Evolutionary conservation across 768 basidiomycete genomes (phyloP).

Genomic region (Mycena belliarum): DNA sequence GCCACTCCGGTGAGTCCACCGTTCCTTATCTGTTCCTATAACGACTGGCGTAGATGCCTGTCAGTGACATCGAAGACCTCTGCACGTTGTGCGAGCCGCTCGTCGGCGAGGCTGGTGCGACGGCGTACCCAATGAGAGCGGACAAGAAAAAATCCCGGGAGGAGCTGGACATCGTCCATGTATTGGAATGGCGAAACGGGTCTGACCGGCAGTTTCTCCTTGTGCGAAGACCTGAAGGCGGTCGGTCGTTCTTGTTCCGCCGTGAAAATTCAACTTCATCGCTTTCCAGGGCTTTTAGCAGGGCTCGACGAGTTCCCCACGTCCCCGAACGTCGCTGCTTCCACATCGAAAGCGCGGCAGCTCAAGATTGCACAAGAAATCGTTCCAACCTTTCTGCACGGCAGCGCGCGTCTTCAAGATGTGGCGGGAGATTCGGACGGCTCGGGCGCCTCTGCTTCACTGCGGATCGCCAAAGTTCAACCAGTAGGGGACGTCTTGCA

Average conservation of each 20-base stretch:
- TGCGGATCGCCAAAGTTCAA: slow-evolving; percentile 45
- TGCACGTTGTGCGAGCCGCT: slow-evolving; percentile 71
- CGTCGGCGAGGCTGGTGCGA: slow-evolving; percentile 45
- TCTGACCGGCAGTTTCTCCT: slow-evolving; percentile 66
- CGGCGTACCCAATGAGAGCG: slow-evolving; percentile 84
- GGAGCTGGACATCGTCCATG: slow-evolving; percentile 82
- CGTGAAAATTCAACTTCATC: background rate
- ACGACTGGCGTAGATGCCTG: slow-evolving; percentile 6
- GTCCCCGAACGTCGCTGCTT: slow-evolving; percentile 49
- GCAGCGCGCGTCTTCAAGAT: slow-evolving; percentile 26
- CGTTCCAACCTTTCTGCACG: slow-evolving; percentile 40
- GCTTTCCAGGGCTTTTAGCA: slow-evolving; percentile 74
- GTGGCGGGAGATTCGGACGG: slow-evolving; percentile 3
- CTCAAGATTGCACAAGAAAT: slow-evolving; percentile 35
- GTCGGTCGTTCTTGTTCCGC: slow-evolving; percentile 42
- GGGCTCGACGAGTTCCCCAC: slow-evolving; percentile 90
- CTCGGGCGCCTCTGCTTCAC: background rate
- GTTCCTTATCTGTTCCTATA: background rate
- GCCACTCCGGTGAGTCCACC: slow-evolving; percentile 5
- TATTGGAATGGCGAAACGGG: slow-evolving; percentile 72
- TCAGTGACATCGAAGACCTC: slow-evolving; percentile 74
- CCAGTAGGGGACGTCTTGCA: slow-evolving; percentile 71
- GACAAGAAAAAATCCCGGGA: slow-evolving; percentile 81
- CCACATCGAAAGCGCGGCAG: slow-evolving; percentile 36
- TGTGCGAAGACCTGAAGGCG: slow-evolving; percentile 79